These are phyloP conservation scores for Penicillium concentricum DNA, from an alignment of 2,329 filamentous ascomycete genomes.

Conservation along the genomic window DNA sequence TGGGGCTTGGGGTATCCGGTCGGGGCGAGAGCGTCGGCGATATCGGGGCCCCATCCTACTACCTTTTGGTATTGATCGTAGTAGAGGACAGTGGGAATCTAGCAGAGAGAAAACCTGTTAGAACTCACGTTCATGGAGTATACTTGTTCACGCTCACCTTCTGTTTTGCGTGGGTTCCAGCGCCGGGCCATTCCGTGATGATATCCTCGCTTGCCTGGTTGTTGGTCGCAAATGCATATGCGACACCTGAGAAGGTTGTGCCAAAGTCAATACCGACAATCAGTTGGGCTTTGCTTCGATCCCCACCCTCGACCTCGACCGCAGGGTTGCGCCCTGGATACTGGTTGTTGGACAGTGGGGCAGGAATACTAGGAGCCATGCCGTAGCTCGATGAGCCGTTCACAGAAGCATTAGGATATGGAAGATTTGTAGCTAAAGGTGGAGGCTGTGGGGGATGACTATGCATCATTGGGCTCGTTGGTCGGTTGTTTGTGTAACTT, in stretches of 20 bases:
- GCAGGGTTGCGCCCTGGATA: constrained; percentile 35
- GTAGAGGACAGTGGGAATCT: constrained; percentile 98
- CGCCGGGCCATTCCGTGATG: constrained; percentile 97
- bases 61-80: constrained; percentile 99
- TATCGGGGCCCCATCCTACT: constrained; percentile 98
- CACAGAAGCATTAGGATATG: constrained; percentile 43
- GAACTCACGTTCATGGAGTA: not conserved
- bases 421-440: constrained; percentile 55
- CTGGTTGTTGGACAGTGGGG: constrained; percentile 26
- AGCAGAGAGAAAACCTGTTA: not conserved
- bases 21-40: constrained; percentile 91
- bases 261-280: constrained; percentile 99
- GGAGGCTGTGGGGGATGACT: constrained; percentile 49
- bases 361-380: constrained; percentile 34
- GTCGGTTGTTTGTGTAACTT: constrained; percentile 59
- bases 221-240: constrained; percentile 90
- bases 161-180: constrained; percentile 96
- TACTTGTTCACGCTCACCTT: constrained; percentile 61
- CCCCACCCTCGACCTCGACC: constrained; percentile 79
- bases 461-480: constrained; percentile 54
- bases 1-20: constrained; percentile 97
- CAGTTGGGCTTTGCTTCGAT: constrained; percentile 89
- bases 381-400: constrained; percentile 47
- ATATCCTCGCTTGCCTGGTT: constrained; percentile 98
- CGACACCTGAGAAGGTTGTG: constrained; percentile 96